Evolutionary conservation across 2,329 filamentous ascomycete species (phyloP).

Genomic region (Colletotrichum sp.): DNA sequence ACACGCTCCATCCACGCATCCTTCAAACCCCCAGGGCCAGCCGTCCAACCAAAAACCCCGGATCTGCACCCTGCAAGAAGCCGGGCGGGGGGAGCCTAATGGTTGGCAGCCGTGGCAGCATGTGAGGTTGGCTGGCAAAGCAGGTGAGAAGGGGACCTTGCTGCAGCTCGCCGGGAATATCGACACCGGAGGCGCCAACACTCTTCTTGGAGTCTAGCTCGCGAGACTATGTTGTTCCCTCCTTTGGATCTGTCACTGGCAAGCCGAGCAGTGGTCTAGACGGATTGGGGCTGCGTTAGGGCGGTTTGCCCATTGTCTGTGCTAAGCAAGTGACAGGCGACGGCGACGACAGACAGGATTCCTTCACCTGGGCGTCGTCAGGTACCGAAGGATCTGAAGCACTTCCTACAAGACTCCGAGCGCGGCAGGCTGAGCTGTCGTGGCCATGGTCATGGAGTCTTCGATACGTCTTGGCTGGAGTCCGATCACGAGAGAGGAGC

Average conservation of each 20-base stretch:
- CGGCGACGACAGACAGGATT: neutral
- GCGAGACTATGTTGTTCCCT: neutral
- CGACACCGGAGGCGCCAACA: neutral
- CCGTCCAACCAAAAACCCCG: conserved; percentile 4
- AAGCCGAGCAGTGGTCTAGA: neutral
- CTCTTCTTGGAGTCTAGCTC: neutral
- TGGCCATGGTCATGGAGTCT: neutral
- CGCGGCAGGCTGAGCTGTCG: neutral
- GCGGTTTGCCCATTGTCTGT: neutral
- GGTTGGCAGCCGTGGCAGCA: neutral
- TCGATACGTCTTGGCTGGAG: neutral
- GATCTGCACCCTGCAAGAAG: conserved; percentile 16
- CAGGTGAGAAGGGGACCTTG: neutral
- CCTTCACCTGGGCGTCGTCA: neutral
- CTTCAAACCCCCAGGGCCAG: neutral
- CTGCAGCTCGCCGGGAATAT: conserved; percentile 5
- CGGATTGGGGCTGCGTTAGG: neutral
- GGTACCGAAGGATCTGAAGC: neutral
- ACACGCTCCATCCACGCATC: neutral
- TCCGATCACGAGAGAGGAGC: neutral
- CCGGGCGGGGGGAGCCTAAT: neutral
- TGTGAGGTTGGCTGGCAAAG: neutral
- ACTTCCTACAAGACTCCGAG: neutral
- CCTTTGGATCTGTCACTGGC: neutral
- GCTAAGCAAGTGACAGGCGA: neutral